Percentiles rank a stretch among this genome's conserved stretches.
Evolutionary conservation across 371 early-diverging fungal species (phyloP).

Genomic region (Chytridiales sp.): DNA sequence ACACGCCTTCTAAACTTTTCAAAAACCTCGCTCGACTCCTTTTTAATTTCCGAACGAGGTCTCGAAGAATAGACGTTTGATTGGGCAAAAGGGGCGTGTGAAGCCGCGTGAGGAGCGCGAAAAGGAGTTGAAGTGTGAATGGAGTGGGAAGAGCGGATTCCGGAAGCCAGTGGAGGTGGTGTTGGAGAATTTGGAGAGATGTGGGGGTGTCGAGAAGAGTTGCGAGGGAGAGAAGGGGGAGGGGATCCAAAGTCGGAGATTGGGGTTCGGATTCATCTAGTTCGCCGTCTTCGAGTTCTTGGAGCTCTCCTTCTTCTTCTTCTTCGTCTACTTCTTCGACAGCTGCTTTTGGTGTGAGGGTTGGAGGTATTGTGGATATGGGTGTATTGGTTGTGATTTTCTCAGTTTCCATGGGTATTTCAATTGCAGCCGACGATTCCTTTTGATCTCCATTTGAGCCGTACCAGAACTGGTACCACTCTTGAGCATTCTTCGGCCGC

Average conservation of each 20-base stretch:
- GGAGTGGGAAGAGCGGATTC: neutral
- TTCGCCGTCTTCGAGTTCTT: neutral
- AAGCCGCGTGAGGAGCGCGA: constrained; percentile 49
- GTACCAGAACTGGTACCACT: constrained; percentile 7
- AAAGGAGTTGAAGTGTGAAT: constrained; percentile 42
- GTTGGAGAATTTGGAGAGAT: constrained; percentile 9
- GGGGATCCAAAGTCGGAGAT: too few species aligned
- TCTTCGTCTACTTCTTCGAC: neutral
- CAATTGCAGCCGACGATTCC: neutral
- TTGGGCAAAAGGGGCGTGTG: constrained; percentile 51
- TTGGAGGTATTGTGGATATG: neutral
- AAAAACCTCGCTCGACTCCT: constrained; percentile 25
- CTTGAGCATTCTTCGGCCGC: neutral
- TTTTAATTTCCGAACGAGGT: constrained; percentile 47
- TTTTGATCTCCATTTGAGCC: neutral
- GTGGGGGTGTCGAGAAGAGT: neutral
- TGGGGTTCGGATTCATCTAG: neutral
- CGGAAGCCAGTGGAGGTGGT: constrained; percentile 24
- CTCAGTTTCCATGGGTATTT: too few species aligned
- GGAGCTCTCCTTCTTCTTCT: neutral
- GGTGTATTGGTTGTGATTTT: neutral
- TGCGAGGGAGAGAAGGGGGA: constrained; percentile 13
- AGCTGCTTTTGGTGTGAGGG: neutral
- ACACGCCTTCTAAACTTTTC: too few species aligned
- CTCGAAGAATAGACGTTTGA: constrained; percentile 45